Evolutionary conservation across 331 rosid species (phyloP).

Genomic region (Quercus phellos): DNA sequence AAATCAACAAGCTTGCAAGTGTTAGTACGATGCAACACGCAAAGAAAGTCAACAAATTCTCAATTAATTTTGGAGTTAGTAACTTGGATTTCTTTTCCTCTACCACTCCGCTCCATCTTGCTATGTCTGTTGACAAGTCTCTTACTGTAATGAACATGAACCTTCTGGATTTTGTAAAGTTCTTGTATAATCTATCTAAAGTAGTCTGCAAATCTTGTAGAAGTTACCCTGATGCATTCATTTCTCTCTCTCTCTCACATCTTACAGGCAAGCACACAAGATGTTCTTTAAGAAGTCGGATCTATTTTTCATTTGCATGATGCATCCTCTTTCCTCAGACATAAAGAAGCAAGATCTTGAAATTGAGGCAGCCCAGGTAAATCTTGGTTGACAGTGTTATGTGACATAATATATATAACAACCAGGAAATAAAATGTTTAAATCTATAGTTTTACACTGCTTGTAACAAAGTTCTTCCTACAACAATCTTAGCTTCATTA

Average conservation of each 20-base stretch:
- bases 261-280: conserved; percentile 56
- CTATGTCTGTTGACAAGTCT: background rate
- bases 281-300: conserved; percentile 60
- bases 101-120: background rate
- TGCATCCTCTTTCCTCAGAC: conserved; percentile 55
- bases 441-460: background rate
- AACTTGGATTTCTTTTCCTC: background rate
- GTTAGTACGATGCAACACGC: background rate
- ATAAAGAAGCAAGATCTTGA: conserved; percentile 67
- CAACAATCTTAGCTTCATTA: background rate
- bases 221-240: background rate
- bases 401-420: background rate
- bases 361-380: conserved; percentile 82
- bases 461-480: background rate
- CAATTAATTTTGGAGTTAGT: too few relatives aligned
- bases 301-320: conserved; percentile 49
- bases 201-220: background rate
- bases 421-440: background rate
- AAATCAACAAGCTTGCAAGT: background rate
- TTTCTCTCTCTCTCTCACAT: background rate
- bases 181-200: background rate
- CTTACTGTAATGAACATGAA: background rate
- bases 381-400: background rate
- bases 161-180: background rate
- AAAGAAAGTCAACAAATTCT: too few relatives aligned